phyloP scores from a whole-genome alignment of 495 filamentous ascomycete species.

The Pyrenula aspistea region DNA sequence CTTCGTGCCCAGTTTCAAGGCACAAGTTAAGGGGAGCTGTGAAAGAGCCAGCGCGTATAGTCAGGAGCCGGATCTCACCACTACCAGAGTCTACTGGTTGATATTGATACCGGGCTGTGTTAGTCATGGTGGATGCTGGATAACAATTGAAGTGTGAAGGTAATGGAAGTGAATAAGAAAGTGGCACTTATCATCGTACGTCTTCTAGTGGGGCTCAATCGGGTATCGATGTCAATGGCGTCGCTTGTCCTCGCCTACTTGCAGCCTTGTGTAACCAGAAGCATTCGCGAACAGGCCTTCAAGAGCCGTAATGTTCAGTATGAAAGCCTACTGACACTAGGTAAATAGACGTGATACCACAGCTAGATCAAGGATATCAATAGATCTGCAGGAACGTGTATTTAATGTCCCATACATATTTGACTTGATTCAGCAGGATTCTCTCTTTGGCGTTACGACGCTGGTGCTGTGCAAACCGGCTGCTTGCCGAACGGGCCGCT shows the following conservation, averaged over 20 bases:
- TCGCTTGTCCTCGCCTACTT: background rate
- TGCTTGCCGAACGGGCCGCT: too few relatives aligned
- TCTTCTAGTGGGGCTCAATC: background rate
- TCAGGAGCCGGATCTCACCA: background rate
- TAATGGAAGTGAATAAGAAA: background rate
- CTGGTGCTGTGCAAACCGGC: too few relatives aligned
- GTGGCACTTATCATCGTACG: background rate
- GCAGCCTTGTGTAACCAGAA: background rate
- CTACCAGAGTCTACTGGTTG: background rate
- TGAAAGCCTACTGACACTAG: too few relatives aligned
- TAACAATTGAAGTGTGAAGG: background rate
- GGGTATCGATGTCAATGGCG: background rate
- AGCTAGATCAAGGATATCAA: too few relatives aligned
- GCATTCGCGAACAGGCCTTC: background rate
- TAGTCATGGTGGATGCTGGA: background rate
- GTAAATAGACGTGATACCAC: too few relatives aligned
- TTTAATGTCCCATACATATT: too few relatives aligned
- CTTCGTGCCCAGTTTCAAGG: background rate
- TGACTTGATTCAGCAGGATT: too few relatives aligned
- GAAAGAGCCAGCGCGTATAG: background rate
- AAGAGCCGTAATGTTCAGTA: too few relatives aligned
- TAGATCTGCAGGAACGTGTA: too few relatives aligned
- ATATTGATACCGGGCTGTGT: background rate
- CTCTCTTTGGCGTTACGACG: too few relatives aligned
- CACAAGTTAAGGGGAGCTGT: background rate